These are phyloP conservation scores for Tulasnella sp. DNA, from an alignment of 768 basidiomycete genomes.

Conservation along the genomic window DNA sequence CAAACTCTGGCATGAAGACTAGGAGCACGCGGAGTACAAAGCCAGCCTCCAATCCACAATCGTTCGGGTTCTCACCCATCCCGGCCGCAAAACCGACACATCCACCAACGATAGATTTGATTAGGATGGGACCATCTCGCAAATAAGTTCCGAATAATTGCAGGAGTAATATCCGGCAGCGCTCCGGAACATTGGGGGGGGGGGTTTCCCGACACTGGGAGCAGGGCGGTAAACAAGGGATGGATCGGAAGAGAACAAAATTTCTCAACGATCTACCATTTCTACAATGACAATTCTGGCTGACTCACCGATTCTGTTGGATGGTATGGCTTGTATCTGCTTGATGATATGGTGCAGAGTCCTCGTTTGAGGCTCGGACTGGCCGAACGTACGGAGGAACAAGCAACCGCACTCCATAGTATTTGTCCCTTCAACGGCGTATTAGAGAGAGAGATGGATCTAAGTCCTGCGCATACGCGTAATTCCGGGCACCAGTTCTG, in stretches of 20 bases:
- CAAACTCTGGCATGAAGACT: no score
- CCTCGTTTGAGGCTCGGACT: no score
- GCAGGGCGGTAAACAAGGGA: neutral
- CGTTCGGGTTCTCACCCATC: no score
- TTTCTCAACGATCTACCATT: neutral
- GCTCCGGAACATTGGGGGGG: neutral
- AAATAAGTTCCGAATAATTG: neutral
- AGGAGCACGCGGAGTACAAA: neutral
- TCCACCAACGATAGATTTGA: neutral
- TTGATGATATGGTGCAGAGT: no score
- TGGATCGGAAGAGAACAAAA: neutral
- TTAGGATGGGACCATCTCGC: neutral
- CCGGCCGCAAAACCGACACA: no score
- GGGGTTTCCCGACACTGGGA: neutral
- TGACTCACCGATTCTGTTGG: neutral
- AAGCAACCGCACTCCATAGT: no score
- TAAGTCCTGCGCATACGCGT: no score
- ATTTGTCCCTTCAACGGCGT: no score
- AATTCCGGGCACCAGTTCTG: no score
- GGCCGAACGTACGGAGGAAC: no score
- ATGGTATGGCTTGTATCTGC: neutral
- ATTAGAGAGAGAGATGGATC: no score
- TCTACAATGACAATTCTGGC: neutral
- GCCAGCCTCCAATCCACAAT: no score
- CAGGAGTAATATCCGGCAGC: neutral